Conservation (phyloP, 129 eudicot species). For the Artemisia argyi region DNA sequence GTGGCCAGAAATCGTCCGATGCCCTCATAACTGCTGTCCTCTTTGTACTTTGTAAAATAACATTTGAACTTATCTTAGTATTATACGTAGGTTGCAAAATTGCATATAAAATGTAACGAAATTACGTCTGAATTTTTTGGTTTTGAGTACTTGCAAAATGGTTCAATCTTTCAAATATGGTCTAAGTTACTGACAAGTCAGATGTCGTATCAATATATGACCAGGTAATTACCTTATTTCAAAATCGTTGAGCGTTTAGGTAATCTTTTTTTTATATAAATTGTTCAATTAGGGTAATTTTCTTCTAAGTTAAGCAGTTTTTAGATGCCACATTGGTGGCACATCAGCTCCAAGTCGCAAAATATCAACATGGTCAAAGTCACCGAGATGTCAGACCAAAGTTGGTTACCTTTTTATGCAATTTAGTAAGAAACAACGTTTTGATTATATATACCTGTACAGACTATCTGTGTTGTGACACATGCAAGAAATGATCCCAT, state of each 20-base stretch:
- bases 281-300: too few species aligned
- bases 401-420: not conserved
- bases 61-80: slow-evolving; percentile 13
- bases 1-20: slow-evolving; percentile 95
- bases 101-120: not conserved
- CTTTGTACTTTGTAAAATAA: slow-evolving; percentile 52
- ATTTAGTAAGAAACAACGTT: not conserved
- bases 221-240: not conserved
- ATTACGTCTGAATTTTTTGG: not conserved
- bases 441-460: slow-evolving; percentile 55
- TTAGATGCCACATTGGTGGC: too few species aligned
- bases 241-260: too few species aligned
- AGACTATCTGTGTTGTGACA: slow-evolving; percentile 89
- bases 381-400: not conserved
- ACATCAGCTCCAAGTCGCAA: too few species aligned
- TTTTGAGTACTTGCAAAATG: not conserved
- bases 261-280: too few species aligned
- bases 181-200: too few species aligned
- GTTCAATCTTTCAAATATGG: not conserved
- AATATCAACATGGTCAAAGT: not conserved
- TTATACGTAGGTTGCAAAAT: not conserved
- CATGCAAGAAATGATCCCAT: slow-evolving; percentile 95
- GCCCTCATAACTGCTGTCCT: slow-evolving; percentile 80
- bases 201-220: not conserved
- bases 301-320: too few species aligned